phyloP scores from a whole-genome alignment of 305 asterid genomes.

The Fraxinus platypoda region DNA sequence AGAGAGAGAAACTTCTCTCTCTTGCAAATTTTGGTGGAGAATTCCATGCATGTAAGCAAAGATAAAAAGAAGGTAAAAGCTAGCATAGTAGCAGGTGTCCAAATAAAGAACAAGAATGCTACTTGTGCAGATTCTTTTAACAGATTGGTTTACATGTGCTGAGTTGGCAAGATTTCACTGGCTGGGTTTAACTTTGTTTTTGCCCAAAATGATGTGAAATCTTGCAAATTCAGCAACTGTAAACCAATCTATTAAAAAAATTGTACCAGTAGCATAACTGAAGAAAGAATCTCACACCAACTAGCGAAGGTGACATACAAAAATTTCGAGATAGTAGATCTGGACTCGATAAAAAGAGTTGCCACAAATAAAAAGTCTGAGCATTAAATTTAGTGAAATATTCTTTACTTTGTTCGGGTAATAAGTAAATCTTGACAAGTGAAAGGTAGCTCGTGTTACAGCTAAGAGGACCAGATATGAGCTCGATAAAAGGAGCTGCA shows the following conservation, averaged over 20 bases:
- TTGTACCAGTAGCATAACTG: too few relatives aligned
- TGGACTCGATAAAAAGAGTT: not conserved
- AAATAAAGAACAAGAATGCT: constrained; percentile 23
- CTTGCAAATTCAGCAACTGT: too few relatives aligned
- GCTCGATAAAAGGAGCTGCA: not conserved
- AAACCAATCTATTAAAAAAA: too few relatives aligned
- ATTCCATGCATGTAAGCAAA: constrained; percentile 84
- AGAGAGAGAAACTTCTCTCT: constrained; percentile 2
- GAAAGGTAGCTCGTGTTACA: constrained; percentile 39
- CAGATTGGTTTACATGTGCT: too few relatives aligned
- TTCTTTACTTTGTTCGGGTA: constrained; percentile 75
- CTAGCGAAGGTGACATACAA: not conserved
- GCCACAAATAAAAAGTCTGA: not conserved
- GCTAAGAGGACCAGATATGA: not conserved
- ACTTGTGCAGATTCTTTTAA: too few relatives aligned
- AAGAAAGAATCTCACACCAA: constrained; percentile 42
- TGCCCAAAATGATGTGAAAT: too few relatives aligned
- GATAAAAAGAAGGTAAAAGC: constrained; percentile 45
- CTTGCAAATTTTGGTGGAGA: constrained; percentile 55
- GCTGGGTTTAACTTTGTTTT: too few relatives aligned
- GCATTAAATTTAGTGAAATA: constrained; percentile 18
- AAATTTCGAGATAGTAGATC: not conserved
- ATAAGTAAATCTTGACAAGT: constrained; percentile 17
- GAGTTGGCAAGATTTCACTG: too few relatives aligned
- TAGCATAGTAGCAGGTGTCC: constrained; percentile 63